These are phyloP conservation scores for Neoboletus magnificus DNA, from an alignment of 768 basidiomycete genomes.

Conservation along the genomic window DNA sequence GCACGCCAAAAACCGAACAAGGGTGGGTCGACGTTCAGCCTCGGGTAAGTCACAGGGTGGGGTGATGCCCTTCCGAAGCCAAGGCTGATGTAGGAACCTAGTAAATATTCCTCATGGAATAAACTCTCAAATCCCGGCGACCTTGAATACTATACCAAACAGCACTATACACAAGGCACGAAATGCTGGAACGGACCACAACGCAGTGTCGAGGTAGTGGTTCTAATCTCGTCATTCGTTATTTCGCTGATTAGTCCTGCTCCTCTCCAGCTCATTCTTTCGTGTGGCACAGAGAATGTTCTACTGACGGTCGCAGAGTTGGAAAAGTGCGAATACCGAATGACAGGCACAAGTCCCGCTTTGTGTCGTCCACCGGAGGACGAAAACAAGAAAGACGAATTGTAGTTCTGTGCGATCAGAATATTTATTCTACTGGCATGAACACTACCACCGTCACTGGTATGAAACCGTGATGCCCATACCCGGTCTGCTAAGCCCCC, in stretches of 20 bases:
- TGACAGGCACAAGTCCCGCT: constrained; percentile 82
- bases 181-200: constrained; percentile 97
- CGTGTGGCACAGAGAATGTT: constrained; percentile 84
- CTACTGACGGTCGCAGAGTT: constrained; percentile 78
- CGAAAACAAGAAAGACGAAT: constrained; percentile 28
- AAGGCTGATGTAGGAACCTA: constrained; percentile 29
- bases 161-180: constrained; percentile 79
- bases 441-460: not conserved
- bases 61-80: not conserved
- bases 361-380: constrained; percentile 57
- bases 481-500: too few species aligned
- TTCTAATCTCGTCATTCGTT: not conserved
- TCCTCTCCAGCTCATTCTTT: constrained; percentile 60
- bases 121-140: constrained; percentile 52
- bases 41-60: constrained; percentile 64
- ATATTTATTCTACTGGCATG: not conserved
- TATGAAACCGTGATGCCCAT: not conserved
- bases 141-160: constrained; percentile 74
- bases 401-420: constrained; percentile 15
- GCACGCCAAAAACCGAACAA: constrained; percentile 85
- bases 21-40: constrained; percentile 68
- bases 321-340: constrained; percentile 94
- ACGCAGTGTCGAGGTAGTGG: constrained; percentile 71
- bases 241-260: constrained; percentile 1
- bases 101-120: constrained; percentile 82